Percentiles rank a stretch among this genome's conserved stretches.
Conservation (phyloP, 768 basidiomycete genomes). For the Lactarius evosmus region DNA sequence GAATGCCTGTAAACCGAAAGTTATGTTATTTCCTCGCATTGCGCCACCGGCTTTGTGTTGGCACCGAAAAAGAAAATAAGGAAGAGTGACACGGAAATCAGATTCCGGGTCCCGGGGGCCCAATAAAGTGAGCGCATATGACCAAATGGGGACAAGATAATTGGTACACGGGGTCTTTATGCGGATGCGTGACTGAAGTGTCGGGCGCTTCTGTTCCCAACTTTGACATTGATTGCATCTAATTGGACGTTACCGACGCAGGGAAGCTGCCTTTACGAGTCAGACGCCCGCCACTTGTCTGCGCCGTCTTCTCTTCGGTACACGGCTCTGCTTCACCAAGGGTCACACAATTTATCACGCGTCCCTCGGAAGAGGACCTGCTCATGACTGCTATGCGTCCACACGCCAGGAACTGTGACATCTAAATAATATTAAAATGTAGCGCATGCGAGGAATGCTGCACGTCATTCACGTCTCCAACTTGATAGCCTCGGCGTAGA, state of each 20-base stretch:
- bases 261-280: background rate
- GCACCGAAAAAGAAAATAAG: background rate
- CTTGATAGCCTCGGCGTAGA: background rate
- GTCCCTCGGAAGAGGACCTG: background rate
- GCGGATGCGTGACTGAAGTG: background rate
- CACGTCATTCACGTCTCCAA: background rate
- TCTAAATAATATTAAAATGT: no score
- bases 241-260: background rate
- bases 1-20: background rate
- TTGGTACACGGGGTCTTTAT: background rate
- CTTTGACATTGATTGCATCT: background rate
- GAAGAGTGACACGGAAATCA: background rate
- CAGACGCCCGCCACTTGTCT: background rate
- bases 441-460: conserved; percentile 12
- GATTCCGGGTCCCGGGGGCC: background rate
- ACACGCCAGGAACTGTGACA: background rate
- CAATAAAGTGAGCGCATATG: background rate
- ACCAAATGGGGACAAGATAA: background rate
- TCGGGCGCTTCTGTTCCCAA: background rate
- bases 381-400: background rate
- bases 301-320: background rate
- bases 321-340: background rate
- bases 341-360: background rate
- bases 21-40: background rate
- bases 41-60: background rate